Base-by-base conservation (phyloP, 768 basidiomycete species). In the Kwoniella heveanensis region DNA sequence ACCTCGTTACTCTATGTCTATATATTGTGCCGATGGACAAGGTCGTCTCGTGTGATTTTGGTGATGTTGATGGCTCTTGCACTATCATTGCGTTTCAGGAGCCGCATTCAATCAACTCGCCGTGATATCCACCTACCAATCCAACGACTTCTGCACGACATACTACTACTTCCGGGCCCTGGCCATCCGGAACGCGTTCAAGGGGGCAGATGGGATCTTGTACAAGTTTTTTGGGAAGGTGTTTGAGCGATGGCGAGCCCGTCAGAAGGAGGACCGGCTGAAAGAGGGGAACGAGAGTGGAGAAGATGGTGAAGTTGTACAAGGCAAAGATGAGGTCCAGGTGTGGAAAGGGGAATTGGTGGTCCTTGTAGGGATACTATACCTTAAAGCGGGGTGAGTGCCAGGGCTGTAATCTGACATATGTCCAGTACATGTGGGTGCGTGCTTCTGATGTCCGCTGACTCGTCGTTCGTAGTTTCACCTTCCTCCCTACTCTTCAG, bases 71-170 rank as follows among this genome's bases (percentile, higher is more conserved):
- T 32, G 13, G 13, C 13, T 17, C 39, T 4, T 19, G 15, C 19
- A 17, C 17, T 44, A 7, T 44, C 39, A 44, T 44, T 44, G 19
- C 39, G 3, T 44, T 44, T 8, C 59, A 79, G 81, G 81, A 8
- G 94, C 97, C 73, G 86, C 96, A 0, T 95, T 90, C 21, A 95
- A 98, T 77, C 96, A 98, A 79, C 86, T 98, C 21, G 96, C 95
- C 3, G 94, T 97, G 64, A 85, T 97, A 30, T 86, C 92, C 1
- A 87, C 88, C 4, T 94, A 96, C 78, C 84, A 88, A 70, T 84
- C 85, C 65, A 92, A 98, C 80, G 83, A 85, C n/a, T 92, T 95
- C 72, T 81, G 83, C 30, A 88, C 90, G 29, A 82, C 91, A 9
- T 85, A 90, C 55, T 89, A 92, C 79, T 95, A 97, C 79, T 93